Percentiles rank a stretch among this genome's conserved stretches.
Evolutionary conservation across 257 asterid species (phyloP).

Genomic region (Scutellaria baicalensis): DNA sequence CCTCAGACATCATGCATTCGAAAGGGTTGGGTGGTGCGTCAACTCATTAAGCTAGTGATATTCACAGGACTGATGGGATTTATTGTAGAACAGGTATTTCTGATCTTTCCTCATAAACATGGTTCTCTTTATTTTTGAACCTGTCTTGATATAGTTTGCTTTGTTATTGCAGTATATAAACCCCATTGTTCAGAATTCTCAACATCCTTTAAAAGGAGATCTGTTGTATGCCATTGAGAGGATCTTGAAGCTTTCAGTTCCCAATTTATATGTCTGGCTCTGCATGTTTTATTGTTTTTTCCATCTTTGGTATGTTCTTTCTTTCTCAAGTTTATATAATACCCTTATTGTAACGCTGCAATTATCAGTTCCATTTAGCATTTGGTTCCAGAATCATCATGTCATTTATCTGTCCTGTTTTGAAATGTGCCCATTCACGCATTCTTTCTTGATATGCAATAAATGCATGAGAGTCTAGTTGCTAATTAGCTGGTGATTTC

Average conservation of each 20-base stretch:
- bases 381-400: constrained; percentile 12
- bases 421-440: background rate
- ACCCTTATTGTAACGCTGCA: background rate
- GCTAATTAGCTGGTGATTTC: background rate
- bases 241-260: constrained; percentile 96
- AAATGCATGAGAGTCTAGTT: background rate
- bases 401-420: background rate
- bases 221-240: constrained; percentile 84
- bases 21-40: constrained; percentile 94
- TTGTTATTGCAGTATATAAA: constrained; percentile 78
- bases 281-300: constrained; percentile 97
- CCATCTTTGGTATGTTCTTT: constrained; percentile 82
- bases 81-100: constrained; percentile 81
- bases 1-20: constrained; percentile 83
- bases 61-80: constrained; percentile 94
- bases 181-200: constrained; percentile 88
- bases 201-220: constrained; percentile 90
- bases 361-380: background rate
- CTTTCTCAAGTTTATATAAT: constrained; percentile 5
- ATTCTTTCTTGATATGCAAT: background rate
- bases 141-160: constrained; percentile 16
- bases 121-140: background rate
- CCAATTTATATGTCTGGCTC: constrained; percentile 96
- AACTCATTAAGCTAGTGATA: constrained; percentile 72
- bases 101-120: constrained; percentile 10